Conservation (phyloP, 202 grass and related monocot species). For the Setaria viridis region DNA sequence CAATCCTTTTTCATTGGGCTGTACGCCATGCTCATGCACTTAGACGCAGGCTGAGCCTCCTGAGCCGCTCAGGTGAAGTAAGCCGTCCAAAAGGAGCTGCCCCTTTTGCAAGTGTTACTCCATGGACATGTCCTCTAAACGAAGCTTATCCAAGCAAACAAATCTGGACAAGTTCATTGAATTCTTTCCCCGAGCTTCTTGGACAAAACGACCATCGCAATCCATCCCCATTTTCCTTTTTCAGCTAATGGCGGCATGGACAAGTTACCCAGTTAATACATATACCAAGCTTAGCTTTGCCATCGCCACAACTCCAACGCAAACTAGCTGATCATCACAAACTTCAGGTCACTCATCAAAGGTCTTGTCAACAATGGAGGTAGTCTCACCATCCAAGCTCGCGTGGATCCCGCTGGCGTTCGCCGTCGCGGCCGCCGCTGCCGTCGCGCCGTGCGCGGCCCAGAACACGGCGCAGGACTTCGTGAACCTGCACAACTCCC, state of each 20-base stretch:
- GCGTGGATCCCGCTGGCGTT: not conserved
- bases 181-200: not conserved
- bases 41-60: not conserved
- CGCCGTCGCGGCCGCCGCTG: not conserved
- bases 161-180: conserved; percentile 5
- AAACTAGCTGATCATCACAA: not conserved
- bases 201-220: not conserved
- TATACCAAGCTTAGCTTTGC: not conserved
- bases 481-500: conserved; percentile 52
- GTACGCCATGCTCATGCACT: not conserved
- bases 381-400: too few relatives aligned
- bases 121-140: not conserved
- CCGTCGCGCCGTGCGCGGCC: conserved; percentile 4
- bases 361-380: not conserved
- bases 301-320: not conserved
- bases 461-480: conserved; percentile 59
- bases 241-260: not conserved
- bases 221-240: not conserved
- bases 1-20: too few relatives aligned
- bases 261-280: not conserved
- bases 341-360: not conserved
- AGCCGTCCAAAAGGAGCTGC: not conserved
- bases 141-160: not conserved
- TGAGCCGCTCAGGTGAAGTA: not conserved
- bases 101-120: not conserved